phyloP scores from a whole-genome alignment of 2,329 filamentous ascomycete genomes.

The Neonectria hederae region DNA sequence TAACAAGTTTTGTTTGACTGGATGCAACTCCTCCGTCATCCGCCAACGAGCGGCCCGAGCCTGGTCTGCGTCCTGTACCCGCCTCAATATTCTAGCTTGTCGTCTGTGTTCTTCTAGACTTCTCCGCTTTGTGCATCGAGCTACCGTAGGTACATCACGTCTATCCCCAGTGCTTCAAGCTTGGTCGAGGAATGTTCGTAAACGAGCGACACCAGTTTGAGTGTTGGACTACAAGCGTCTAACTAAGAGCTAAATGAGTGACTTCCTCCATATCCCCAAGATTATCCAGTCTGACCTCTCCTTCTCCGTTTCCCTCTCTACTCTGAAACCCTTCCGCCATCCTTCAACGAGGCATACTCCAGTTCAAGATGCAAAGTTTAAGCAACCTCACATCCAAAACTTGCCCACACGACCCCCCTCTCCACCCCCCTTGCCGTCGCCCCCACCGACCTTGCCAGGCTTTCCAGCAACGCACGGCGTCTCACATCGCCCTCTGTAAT shows the following conservation, averaged over 20 bases:
- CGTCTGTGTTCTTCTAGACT: not conserved
- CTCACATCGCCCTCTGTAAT: constrained; percentile 52
- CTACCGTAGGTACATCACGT: not conserved
- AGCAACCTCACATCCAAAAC: constrained; percentile 7
- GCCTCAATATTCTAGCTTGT: not conserved
- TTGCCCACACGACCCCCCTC: not conserved
- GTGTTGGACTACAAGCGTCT: not conserved
- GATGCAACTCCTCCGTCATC: too few species aligned
- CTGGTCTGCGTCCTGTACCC: constrained; percentile 3
- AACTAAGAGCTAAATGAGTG: not conserved
- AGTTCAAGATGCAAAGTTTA: not conserved
- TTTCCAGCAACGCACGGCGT: constrained; percentile 46
- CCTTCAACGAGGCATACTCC: not conserved
- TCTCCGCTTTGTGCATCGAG: not conserved
- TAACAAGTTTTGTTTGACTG: not conserved
- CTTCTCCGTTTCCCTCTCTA: not conserved
- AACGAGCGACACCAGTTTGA: not conserved
- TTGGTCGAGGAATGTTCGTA: not conserved
- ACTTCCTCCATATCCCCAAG: not conserved
- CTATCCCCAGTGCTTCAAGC: not conserved
- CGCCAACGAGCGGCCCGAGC: constrained; percentile 13
- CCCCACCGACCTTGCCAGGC: not conserved
- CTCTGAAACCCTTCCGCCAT: not conserved
- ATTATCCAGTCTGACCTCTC: not conserved
- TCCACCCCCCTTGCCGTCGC: not conserved